phyloP scores from a whole-genome alignment of 1,284 basidiomycete genomes.

The Lentinus polychrous region DNA sequence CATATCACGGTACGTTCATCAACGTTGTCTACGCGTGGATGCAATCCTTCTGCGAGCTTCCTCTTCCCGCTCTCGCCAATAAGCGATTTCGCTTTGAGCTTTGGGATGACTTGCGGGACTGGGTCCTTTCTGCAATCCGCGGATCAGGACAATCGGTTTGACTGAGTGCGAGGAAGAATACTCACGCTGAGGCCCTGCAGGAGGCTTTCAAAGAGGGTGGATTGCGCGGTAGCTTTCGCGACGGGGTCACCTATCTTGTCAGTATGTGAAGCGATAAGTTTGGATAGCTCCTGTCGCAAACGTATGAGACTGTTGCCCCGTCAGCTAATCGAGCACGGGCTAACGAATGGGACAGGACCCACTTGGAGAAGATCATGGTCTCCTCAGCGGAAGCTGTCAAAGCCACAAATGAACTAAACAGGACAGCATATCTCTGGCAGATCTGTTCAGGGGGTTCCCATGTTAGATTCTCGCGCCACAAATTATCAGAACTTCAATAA shows the following conservation, averaged over 20 bases:
- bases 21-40: slow-evolving; percentile 19
- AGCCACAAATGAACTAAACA: slow-evolving; percentile 77
- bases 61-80: slow-evolving; percentile 53
- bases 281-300: slow-evolving; percentile 79
- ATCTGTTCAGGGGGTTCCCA: slow-evolving; percentile 22
- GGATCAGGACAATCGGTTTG: not conserved
- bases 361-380: slow-evolving; percentile 94
- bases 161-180: slow-evolving; percentile 8
- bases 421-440: slow-evolving; percentile 62
- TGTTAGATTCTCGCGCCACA: not conserved
- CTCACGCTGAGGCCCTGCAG: slow-evolving; percentile 75
- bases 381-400: slow-evolving; percentile 82
- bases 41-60: slow-evolving; percentile 41
- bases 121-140: slow-evolving; percentile 18
- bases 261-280: slow-evolving; percentile 70
- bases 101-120: slow-evolving; percentile 44
- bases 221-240: slow-evolving; percentile 63
- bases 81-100: slow-evolving; percentile 50
- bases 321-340: not conserved
- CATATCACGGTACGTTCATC: not conserved
- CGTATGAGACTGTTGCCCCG: slow-evolving; percentile 59
- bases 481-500: slow-evolving; percentile 5
- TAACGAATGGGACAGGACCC: slow-evolving; percentile 18
- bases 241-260: slow-evolving; percentile 57
- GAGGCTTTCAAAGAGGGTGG: slow-evolving; percentile 69